phyloP scores from a whole-genome alignment of 1,284 basidiomycete genomes.

The Microbotryum saponariae region DNA sequence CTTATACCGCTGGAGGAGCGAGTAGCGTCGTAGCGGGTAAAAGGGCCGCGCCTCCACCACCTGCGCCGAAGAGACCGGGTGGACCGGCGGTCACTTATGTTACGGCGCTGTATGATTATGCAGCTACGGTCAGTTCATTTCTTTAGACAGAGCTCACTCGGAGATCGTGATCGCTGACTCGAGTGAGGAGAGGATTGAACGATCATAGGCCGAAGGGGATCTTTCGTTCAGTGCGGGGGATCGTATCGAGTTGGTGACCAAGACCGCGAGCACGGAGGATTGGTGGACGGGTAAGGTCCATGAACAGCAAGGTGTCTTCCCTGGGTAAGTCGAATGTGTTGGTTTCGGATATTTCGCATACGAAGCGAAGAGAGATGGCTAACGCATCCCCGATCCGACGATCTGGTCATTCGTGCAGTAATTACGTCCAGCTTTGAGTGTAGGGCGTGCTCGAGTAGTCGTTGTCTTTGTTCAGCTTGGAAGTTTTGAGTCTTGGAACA shows the following conservation, averaged over 20 bases:
- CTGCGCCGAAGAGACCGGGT: slow-evolving; percentile 60
- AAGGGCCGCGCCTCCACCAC: slow-evolving; percentile 75
- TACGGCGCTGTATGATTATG: slow-evolving; percentile 91
- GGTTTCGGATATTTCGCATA: neutral
- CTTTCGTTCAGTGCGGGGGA: slow-evolving; percentile 88
- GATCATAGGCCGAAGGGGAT: slow-evolving; percentile 75
- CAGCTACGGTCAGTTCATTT: slow-evolving; percentile 54
- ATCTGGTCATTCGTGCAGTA: too few species aligned
- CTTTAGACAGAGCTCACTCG: slow-evolving; percentile 15
- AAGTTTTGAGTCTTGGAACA: too few species aligned
- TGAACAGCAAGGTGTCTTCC: slow-evolving; percentile 84
- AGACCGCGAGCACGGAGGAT: slow-evolving; percentile 76
- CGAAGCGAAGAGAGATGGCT: too few species aligned
- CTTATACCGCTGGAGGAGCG: slow-evolving; percentile 39
- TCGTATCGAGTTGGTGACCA: slow-evolving; percentile 82
- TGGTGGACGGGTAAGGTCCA: slow-evolving; percentile 96
- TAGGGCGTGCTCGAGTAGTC: too few species aligned
- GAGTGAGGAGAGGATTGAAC: neutral
- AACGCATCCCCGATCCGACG: too few species aligned
- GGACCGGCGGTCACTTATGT: slow-evolving; percentile 56
- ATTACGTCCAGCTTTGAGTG: too few species aligned
- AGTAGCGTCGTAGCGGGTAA: slow-evolving; percentile 51
- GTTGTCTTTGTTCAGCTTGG: too few species aligned
- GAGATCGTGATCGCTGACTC: slow-evolving; percentile 5
- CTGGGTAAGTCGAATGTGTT: slow-evolving; percentile 52